Percentiles rank a stretch among this genome's conserved stretches.
Evolutionary conservation across 2,329 filamentous ascomycete species (phyloP).

Genomic region (Ophiostoma australiae): DNA sequence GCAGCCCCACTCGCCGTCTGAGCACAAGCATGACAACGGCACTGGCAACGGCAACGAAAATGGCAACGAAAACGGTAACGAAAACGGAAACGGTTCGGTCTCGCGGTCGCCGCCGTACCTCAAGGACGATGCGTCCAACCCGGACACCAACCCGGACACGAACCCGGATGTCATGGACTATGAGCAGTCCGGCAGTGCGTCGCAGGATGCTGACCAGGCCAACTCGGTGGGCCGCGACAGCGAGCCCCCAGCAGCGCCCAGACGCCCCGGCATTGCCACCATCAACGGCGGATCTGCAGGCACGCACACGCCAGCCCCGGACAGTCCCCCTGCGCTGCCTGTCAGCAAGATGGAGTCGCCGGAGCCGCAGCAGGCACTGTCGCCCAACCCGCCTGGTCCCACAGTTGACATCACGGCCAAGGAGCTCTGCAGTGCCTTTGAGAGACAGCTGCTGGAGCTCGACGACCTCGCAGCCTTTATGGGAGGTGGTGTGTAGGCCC

Average conservation of each 20-base stretch:
- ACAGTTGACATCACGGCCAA: constrained; percentile 52
- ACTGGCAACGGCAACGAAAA: background rate
- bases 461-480: constrained; percentile 59
- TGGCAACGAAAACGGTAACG: too few species aligned
- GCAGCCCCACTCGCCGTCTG: constrained; percentile 34
- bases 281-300: constrained; percentile 54
- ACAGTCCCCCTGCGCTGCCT: constrained; percentile 37
- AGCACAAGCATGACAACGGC: constrained; percentile 28
- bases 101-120: constrained; percentile 36
- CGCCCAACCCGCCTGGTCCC: constrained; percentile 29
- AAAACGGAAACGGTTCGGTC: background rate
- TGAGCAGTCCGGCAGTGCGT: constrained; percentile 41
- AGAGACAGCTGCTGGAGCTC: constrained; percentile 55
- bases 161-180: constrained; percentile 56
- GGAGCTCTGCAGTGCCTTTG: constrained; percentile 55
- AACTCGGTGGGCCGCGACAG: constrained; percentile 46
- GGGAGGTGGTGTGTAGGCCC: constrained; percentile 52
- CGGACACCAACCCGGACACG: constrained; percentile 51
- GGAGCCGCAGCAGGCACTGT: constrained; percentile 30
- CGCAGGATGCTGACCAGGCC: constrained; percentile 33
- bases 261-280: constrained; percentile 52
- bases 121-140: constrained; percentile 55
- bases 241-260: constrained; percentile 46
- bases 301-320: constrained; percentile 44
- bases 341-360: constrained; percentile 35